Percentiles rank a stretch among this genome's conserved stretches.
Evolutionary conservation across 371 early-diverging fungal species (phyloP).

Genomic region (Blakeslea trispora): DNA sequence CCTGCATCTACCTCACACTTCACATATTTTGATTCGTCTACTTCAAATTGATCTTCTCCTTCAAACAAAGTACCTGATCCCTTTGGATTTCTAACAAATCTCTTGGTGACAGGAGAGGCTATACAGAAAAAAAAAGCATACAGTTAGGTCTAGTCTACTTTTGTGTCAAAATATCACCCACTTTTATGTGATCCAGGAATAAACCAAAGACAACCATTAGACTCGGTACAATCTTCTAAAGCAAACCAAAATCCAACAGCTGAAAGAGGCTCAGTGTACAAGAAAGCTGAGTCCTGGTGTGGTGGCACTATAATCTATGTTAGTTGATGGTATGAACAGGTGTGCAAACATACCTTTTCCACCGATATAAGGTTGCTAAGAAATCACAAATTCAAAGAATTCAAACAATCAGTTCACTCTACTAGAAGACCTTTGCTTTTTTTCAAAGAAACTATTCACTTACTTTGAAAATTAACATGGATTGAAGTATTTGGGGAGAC

Average conservation of each 20-base stretch:
- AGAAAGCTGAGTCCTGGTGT: slow-evolving; percentile 90
- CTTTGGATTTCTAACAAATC: slow-evolving; percentile 70
- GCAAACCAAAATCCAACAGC: slow-evolving; percentile 95
- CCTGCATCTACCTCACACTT: slow-evolving; percentile 44
- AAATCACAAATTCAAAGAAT: too few species aligned
- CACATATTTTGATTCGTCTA: slow-evolving; percentile 45
- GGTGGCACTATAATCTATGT: slow-evolving; percentile 55
- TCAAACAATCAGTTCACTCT: too few species aligned
- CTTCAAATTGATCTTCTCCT: slow-evolving; percentile 41
- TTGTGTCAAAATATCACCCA: too few species aligned
- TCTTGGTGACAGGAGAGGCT: slow-evolving; percentile 66
- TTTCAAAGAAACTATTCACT: too few species aligned
- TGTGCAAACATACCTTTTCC: slow-evolving; percentile 35
- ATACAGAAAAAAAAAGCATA: neutral
- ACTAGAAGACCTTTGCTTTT: too few species aligned
- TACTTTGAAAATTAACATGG: slow-evolving; percentile 91
- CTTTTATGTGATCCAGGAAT: slow-evolving; percentile 87
- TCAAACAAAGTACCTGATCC: slow-evolving; percentile 61
- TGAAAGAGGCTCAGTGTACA: slow-evolving; percentile 85
- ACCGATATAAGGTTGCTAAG: slow-evolving; percentile 9
- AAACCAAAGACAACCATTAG: slow-evolving; percentile 89
- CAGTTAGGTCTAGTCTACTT: too few species aligned
- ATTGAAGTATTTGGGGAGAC: slow-evolving; percentile 82
- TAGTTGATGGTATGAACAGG: neutral
- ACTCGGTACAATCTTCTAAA: slow-evolving; percentile 86